phyloP scores from a whole-genome alignment of 306 rosid species.

The Chamaecrista fasciculata region DNA sequence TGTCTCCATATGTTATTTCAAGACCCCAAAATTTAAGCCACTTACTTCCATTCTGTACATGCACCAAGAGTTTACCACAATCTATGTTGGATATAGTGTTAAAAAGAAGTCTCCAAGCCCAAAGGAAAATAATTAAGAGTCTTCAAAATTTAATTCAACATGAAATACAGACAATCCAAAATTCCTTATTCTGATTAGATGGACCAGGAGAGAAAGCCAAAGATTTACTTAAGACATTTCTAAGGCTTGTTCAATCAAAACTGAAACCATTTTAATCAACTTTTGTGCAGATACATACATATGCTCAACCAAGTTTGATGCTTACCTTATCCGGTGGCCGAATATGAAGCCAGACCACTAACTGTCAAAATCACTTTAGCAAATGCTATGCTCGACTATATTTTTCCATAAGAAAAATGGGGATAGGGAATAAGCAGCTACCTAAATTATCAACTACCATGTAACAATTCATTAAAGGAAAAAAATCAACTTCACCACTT shows the following conservation, averaged over 20 bases:
- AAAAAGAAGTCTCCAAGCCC: neutral
- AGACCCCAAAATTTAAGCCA: neutral
- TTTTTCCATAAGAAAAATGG: neutral
- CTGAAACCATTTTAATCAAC: neutral
- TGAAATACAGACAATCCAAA: neutral
- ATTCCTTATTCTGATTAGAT: neutral
- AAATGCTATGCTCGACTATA: neutral
- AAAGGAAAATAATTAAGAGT: neutral
- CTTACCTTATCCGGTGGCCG: neutral
- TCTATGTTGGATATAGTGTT: neutral
- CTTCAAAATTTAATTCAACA: neutral
- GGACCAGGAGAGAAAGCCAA: neutral
- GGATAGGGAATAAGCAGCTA: neutral
- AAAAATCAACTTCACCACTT: neutral
- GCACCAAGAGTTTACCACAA: neutral
- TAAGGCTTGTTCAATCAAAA: neutral
- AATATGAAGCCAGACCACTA: neutral
- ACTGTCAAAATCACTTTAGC: neutral
- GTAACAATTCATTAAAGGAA: neutral
- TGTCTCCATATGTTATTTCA: neutral
- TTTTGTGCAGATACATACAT: neutral
- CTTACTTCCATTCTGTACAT: slow-evolving; percentile 5
- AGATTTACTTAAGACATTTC: no score
- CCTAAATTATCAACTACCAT: neutral
- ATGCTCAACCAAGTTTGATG: neutral